These are phyloP conservation scores for Cercospora berteroae DNA, from an alignment of 2,329 filamentous ascomycete genomes.

Conservation along the genomic window DNA sequence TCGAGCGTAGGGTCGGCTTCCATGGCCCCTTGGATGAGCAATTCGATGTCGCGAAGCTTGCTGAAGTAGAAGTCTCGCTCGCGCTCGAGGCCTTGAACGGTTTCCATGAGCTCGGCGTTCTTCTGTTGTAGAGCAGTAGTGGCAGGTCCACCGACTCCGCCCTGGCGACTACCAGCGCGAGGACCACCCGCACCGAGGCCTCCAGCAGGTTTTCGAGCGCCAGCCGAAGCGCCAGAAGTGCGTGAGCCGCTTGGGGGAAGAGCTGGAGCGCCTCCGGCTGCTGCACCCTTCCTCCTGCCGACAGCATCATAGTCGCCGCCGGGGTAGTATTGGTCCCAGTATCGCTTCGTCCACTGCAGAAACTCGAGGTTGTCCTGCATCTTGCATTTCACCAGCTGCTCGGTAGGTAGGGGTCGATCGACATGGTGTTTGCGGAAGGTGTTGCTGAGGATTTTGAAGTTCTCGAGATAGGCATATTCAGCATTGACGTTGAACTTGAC, in stretches of 20 bases:
- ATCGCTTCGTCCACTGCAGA: conserved; percentile 92
- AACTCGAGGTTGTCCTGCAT: conserved; percentile 99
- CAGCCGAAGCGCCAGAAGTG: conserved; percentile 53
- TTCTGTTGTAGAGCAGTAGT: conserved; percentile 76
- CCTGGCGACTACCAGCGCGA: conserved; percentile 46
- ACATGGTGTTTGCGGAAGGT: conserved; percentile 81
- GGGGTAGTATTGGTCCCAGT: conserved; percentile 98
- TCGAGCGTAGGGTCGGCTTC: conserved; percentile 91
- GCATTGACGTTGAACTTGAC: conserved; percentile 98
- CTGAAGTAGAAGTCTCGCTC: conserved; percentile 99
- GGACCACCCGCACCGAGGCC: conserved; percentile 53
- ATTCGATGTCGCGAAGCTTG: conserved; percentile 94
- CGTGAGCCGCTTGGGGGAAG: conserved; percentile 22
- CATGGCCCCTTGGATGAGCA: conserved; percentile 87
- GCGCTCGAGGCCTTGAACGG: conserved; percentile 87
- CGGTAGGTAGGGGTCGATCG: conserved; percentile 86
- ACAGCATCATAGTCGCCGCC: conserved; percentile 96
- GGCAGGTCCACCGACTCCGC: conserved; percentile 50
- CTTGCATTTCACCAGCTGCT: conserved; percentile 92
- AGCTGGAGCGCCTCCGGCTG: conserved; percentile 52
- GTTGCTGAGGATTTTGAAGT: conserved; percentile 96
- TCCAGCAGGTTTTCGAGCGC: conserved; percentile 43
- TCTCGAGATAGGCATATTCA: conserved; percentile 96
- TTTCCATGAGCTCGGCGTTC: conserved; percentile 88
- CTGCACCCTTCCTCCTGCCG: conserved; percentile 71